Evolutionary conservation across 768 basidiomycete genomes (phyloP).

Genomic region (Sporobolomyces phaffii): DNA sequence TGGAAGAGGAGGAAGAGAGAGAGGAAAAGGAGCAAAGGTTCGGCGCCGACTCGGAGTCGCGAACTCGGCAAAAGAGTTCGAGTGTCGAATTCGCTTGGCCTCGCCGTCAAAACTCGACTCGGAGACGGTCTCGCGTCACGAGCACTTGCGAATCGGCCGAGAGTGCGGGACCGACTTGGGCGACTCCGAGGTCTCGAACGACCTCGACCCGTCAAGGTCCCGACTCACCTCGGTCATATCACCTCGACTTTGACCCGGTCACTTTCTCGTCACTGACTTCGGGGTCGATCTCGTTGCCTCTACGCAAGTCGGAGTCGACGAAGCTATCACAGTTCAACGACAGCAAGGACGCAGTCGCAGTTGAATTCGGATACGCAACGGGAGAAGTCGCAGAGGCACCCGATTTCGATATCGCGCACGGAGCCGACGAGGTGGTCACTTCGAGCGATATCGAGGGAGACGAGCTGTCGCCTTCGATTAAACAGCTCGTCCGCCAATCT

Average conservation of each 20-base stretch:
- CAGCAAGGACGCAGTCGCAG: not conserved
- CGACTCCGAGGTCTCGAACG: not conserved
- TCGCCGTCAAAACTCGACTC: not conserved
- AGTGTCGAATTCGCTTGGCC: too few relatives aligned
- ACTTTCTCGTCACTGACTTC: not conserved
- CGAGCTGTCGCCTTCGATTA: not conserved
- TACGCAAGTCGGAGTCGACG: not conserved
- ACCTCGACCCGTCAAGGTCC: not conserved
- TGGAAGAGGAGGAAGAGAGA: conserved; percentile 15
- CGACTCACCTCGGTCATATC: not conserved
- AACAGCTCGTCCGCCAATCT: conserved; percentile 10
- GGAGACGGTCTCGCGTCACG: not conserved
- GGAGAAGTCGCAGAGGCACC: not conserved
- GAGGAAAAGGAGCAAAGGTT: not conserved
- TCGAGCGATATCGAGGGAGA: not conserved
- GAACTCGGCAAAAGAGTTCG: too few relatives aligned
- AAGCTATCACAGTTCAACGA: not conserved
- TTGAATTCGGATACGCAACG: not conserved
- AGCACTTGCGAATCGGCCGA: not conserved
- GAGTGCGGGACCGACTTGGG: not conserved
- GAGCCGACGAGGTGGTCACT: not conserved
- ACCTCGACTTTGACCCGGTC: conserved; percentile 16
- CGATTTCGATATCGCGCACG: not conserved
- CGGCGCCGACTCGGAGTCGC: too few relatives aligned
- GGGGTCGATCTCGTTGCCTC: not conserved